Conservation (phyloP, 495 filamentous ascomycete species). For the Aspergillus bertholletiae region DNA sequence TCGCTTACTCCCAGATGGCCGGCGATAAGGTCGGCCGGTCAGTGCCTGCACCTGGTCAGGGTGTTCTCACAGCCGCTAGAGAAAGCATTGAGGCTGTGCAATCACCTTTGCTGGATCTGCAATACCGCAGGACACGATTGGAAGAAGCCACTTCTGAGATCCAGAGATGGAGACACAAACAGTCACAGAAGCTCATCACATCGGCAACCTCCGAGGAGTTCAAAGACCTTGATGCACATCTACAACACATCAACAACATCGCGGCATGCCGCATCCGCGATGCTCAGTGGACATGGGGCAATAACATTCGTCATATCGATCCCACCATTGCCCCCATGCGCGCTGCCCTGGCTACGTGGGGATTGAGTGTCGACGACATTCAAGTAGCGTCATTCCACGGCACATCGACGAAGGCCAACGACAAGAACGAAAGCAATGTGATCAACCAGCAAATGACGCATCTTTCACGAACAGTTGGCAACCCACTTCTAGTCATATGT, state of each 20-base stretch:
- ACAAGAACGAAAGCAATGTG: constrained; percentile 98
- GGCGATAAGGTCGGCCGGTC: constrained; percentile 98
- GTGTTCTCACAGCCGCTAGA: constrained; percentile 91
- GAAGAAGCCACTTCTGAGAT: too few species aligned
- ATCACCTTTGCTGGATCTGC: constrained; percentile 89
- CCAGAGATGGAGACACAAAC: too few species aligned
- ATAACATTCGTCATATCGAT: constrained; percentile 97
- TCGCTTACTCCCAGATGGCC: constrained; percentile 89
- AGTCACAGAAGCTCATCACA: constrained; percentile 67
- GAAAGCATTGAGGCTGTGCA: constrained; percentile 67
- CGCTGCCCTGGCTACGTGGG: constrained; percentile 94
- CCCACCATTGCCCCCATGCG: constrained; percentile 84
- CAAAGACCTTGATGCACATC: too few species aligned
- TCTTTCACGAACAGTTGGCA: constrained; percentile 91
- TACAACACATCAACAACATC: too few species aligned
- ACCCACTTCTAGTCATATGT: constrained; percentile 96
- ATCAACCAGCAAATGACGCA: constrained; percentile 95
- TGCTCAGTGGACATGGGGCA: constrained; percentile 81
- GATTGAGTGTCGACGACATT: constrained; percentile 92
- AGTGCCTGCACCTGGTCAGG: constrained; percentile 91
- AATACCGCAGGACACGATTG: constrained; percentile 85
- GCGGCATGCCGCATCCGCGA: too few species aligned
- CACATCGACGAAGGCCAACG: constrained; percentile 96
- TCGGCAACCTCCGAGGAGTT: constrained; percentile 33
- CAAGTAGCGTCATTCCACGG: constrained; percentile 96